These are phyloP conservation scores for Dysphania ambrosioides DNA, from an alignment of 148 eudicot species.

Conservation along the genomic window DNA sequence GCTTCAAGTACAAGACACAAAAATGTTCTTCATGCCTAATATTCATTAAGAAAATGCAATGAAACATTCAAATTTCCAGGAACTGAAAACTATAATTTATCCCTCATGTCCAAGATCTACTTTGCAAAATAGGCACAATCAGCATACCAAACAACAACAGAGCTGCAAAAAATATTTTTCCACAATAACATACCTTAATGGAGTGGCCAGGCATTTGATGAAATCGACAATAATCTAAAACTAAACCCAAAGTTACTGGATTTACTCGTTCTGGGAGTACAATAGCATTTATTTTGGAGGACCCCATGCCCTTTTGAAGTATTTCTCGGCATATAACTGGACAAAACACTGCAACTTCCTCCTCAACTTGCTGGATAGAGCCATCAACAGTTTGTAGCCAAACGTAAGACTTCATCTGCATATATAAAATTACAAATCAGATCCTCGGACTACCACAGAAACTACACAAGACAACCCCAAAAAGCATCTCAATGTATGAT, in stretches of 20 bases:
- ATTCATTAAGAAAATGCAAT: neutral
- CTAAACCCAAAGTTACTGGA: conserved; percentile 55
- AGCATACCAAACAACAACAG: neutral
- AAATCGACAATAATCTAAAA: conserved; percentile 77
- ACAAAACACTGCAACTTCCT: conserved; percentile 88
- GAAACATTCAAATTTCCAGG: neutral
- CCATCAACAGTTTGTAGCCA: conserved; percentile 89
- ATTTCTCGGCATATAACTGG: conserved; percentile 75
- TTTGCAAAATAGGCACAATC: neutral
- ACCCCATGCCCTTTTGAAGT: conserved; percentile 70
- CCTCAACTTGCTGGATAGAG: conserved; percentile 80
- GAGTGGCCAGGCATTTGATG: conserved; percentile 84
- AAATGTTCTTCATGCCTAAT: neutral
- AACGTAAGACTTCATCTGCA: conserved; percentile 73
- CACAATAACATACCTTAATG: conserved; percentile 50
- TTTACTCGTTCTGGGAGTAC: conserved; percentile 75
- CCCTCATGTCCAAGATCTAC: neutral
- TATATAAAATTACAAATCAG: conserved; percentile 12
- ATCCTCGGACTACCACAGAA: conserved; percentile 1
- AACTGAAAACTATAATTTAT: too few relatives aligned
- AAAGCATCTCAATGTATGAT: neutral
- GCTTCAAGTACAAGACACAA: neutral
- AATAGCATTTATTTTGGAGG: conserved; percentile 71
- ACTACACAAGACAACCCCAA: neutral
- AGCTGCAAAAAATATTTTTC: neutral